These are phyloP conservation scores for Neurospora sp. DNA, from an alignment of 2,329 filamentous ascomycete genomes.

Conservation along the genomic window DNA sequence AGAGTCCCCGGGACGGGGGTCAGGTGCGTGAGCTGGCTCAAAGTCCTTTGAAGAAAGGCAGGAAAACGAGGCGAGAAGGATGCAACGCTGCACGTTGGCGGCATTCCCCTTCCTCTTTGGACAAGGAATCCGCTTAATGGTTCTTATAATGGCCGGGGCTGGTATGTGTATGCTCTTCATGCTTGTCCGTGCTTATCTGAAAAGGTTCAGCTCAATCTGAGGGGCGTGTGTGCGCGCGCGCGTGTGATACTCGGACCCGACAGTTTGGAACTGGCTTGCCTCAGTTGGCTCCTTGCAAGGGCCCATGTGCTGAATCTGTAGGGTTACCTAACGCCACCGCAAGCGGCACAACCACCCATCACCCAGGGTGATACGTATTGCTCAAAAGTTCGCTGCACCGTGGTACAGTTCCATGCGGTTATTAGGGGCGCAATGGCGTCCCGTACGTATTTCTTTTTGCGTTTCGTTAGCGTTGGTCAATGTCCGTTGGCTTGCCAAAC, in stretches of 20 bases:
- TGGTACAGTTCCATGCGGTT: background rate
- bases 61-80: background rate
- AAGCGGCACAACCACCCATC: background rate
- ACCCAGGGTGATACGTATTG: background rate
- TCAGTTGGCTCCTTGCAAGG: background rate
- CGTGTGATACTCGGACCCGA: conserved; percentile 10
- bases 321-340: background rate
- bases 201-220: background rate
- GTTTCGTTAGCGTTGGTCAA: background rate
- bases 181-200: background rate
- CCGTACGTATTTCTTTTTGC: background rate
- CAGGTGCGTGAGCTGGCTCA: background rate
- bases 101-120: background rate
- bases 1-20: background rate
- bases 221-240: background rate
- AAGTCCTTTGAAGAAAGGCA: background rate
- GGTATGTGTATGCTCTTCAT: background rate
- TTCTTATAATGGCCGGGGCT: background rate
- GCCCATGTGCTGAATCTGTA: background rate
- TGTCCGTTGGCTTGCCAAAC: background rate
- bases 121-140: background rate
- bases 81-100: background rate
- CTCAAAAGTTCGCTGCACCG: background rate
- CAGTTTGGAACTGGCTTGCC: conserved; percentile 14
- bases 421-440: background rate